Conservation (phyloP, 2,329 filamentous ascomycete genomes). For the Hypoxylon sp. region DNA sequence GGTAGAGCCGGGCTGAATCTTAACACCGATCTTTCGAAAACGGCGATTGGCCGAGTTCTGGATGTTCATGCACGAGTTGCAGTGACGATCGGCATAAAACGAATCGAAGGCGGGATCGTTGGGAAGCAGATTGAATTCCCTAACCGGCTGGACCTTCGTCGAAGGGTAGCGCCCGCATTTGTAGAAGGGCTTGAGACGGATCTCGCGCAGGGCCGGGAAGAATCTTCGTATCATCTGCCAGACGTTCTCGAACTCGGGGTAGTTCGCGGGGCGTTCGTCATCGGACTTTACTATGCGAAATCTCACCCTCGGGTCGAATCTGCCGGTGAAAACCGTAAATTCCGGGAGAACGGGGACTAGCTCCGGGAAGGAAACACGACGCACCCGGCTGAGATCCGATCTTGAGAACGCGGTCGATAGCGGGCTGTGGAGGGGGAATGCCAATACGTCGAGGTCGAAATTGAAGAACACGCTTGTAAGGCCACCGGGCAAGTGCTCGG, state of each 20-base stretch:
- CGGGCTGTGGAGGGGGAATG: conserved; percentile 27
- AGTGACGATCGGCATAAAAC: not conserved
- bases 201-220: conserved; percentile 38
- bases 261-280: not conserved
- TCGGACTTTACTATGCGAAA: not conserved
- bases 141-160: not conserved
- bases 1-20: not conserved
- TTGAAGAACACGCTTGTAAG: conserved; percentile 25
- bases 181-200: conserved; percentile 23
- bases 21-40: not conserved
- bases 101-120: no score
- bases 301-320: not conserved
- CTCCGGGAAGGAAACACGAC: conserved; percentile 28
- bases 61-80: conserved; percentile 22
- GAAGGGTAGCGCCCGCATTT: conserved; percentile 16
- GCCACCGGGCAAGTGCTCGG: not conserved
- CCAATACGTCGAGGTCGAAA: conserved; percentile 29
- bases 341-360: not conserved
- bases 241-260: conserved; percentile 28
- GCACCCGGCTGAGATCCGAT: conserved; percentile 11
- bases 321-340: not conserved
- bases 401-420: conserved; percentile 25
- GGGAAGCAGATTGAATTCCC: not conserved
- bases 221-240: conserved; percentile 34
- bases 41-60: not conserved